Conservation (phyloP, 169 alveolate species). For the Plasmodium adleri region DNA sequence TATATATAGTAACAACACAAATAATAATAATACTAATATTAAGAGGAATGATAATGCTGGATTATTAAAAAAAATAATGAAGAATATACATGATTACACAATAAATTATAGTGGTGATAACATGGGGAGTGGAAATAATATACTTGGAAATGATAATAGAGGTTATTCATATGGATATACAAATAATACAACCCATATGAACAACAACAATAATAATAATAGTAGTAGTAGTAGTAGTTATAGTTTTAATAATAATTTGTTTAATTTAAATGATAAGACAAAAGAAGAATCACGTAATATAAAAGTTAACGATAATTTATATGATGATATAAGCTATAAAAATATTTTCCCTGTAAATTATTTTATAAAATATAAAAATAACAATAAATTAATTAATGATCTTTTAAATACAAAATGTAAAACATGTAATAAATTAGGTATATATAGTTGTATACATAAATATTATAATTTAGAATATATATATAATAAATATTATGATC, state of each 20-base stretch:
- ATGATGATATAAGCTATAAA: conserved; percentile 54
- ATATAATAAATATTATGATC: conserved; percentile 57
- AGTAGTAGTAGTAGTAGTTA: neutral
- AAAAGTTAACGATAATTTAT: neutral
- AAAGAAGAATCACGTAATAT: neutral
- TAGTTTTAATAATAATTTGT: neutral
- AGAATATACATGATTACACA: neutral
- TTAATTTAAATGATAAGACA: neutral
- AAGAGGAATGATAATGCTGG: neutral
- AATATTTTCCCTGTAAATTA: conserved; percentile 64
- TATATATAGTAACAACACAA: too few species aligned
- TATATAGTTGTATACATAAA: conserved; percentile 70
- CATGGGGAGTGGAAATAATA: neutral
- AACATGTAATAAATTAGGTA: conserved; percentile 43
- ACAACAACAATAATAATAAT: neutral
- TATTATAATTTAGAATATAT: conserved; percentile 58
- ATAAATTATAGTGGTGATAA: too few species aligned
- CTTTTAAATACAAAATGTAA: conserved; percentile 43
- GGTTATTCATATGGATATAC: neutral
- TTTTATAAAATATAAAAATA: conserved; percentile 41
- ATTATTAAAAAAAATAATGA: conserved; percentile 24
- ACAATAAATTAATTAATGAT: conserved; percentile 26
- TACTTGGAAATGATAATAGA: neutral
- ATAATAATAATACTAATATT: neutral
- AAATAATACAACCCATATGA: neutral